A percentile compares a stretch with the other conserved stretches of the same genome.
phyloP scores from a whole-genome alignment of 768 basidiomycete species.

The Leccinum obscurum region DNA sequence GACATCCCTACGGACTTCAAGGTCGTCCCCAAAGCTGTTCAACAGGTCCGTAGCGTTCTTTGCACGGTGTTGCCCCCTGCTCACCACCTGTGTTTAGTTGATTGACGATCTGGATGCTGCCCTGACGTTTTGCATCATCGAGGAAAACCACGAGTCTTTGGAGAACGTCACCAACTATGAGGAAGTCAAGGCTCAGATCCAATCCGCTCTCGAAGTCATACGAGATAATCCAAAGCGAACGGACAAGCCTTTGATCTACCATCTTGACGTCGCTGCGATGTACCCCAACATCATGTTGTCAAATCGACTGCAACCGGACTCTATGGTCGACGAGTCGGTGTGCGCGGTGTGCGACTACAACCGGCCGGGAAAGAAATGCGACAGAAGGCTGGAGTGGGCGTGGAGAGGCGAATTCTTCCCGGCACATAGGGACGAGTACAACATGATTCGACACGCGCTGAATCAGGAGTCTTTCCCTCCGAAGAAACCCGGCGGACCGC shows the following conservation, averaged over 20 bases:
- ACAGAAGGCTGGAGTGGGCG: constrained; percentile 92
- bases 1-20: constrained; percentile 96
- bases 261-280: constrained; percentile 99
- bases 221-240: constrained; percentile 87
- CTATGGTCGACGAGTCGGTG: constrained; percentile 92
- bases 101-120: constrained; percentile 95
- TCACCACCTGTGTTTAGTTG: constrained; percentile 49
- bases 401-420: constrained; percentile 99
- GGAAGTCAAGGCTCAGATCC: constrained; percentile 82
- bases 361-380: constrained; percentile 92
- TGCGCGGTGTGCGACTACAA: constrained; percentile 99
- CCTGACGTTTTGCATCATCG: constrained; percentile 80
- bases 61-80: background rate
- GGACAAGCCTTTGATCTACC: constrained; percentile 96
- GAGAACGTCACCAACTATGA: constrained; percentile 94
- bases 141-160: constrained; percentile 78
- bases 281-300: constrained; percentile 99
- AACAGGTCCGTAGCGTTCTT: constrained; percentile 57
- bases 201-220: constrained; percentile 77
- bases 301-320: constrained; percentile 97
- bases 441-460: constrained; percentile 97
- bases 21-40: constrained; percentile 82
- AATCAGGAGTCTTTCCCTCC: constrained; percentile 93
- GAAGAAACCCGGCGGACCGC: constrained; percentile 68
- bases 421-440: constrained; percentile 94